Base-by-base conservation (phyloP, 2,329 filamentous ascomycete genomes). In the Talaromyces sp. region DNA sequence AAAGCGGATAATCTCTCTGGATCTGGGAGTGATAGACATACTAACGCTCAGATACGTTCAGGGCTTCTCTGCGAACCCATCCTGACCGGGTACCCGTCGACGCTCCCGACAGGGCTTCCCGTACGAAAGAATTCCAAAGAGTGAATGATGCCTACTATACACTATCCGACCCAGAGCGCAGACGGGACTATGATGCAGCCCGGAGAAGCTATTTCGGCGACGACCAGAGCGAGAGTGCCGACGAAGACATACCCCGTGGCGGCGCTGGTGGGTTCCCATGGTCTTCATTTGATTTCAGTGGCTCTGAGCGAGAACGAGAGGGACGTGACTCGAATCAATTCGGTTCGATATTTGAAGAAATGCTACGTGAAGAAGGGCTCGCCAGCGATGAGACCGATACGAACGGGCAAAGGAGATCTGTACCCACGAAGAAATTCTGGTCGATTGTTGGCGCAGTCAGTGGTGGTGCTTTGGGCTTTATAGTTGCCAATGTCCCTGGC, bases 101-200 rank as follows among this genome's bases (percentile, higher is more conserved):
- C 78, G 94, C 92, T 5, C 92, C 93, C 43, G 93, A 98, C 71
- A 91, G 94, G 68, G 78, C 87, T 24, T 78, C 86, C 13, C 90
- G 93, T 73, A 99, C 95, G 6, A 91, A 90, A 73, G 89, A 89
- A 75, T 97, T 97, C 82, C 93, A 97, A 77, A 87, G 91, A 69
- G 91, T 97, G 73, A 96, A 96, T 80, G 93, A 96, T 74, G 92
- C 93, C 68, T 97, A 96, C 83, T 96, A 92, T 77, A 93, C 91
- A 0, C 88, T 98, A 33, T 96, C 91, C 0, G 93, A 98, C 75
- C 75, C 88, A 9, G 79, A 82, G 0, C 87, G 94, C 33, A 88
- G 94, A 62, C 84, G 87, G 67, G 92, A 97, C 66, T 98, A 97
- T 80, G 94, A 98, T 74, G 83, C 86, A 62, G 87, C 92, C 66